phyloP scores from a whole-genome alignment of 805 yeast species.

The Kregervanrija delftensis region DNA sequence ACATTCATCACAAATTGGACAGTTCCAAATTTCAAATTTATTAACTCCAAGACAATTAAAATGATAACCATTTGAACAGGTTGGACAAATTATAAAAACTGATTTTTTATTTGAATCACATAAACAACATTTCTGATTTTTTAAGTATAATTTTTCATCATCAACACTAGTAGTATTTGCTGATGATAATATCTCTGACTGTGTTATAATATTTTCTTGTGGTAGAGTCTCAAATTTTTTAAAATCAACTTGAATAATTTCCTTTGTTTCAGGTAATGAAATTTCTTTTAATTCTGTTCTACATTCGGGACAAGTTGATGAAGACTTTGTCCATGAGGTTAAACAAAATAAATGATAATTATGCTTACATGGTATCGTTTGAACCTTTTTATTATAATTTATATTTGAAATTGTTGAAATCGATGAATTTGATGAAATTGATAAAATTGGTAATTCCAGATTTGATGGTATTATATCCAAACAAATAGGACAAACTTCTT shows the following conservation, averaged over 20 bases:
- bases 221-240: constrained; percentile 7
- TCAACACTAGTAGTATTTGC: no score
- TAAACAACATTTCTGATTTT: constrained; percentile 24
- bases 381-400: constrained; percentile 3
- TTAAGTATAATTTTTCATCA: constrained; percentile 10
- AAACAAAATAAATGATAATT: constrained; percentile 30
- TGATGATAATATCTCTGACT: no score
- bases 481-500: constrained; percentile 25
- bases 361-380: constrained; percentile 28
- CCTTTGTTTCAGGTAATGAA: constrained; percentile 10
- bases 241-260: constrained; percentile 14
- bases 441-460: no score
- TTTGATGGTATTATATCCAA: constrained; percentile 20
- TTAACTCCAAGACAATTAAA: constrained; percentile 24
- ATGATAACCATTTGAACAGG: constrained; percentile 29
- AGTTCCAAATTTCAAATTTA: constrained; percentile 20
- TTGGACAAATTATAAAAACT: constrained; percentile 23
- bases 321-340: constrained; percentile 29
- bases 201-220: no score
- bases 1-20: constrained; percentile 33
- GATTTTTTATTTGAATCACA: constrained; percentile 24
- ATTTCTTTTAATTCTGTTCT: constrained; percentile 19
- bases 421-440: no score
- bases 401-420: no score
- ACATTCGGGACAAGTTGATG: constrained; percentile 32